A percentile compares a stretch with the other conserved stretches of the same genome.
Evolutionary conservation across 768 basidiomycete genomes (phyloP).

Genomic region (Boletellus ananas): DNA sequence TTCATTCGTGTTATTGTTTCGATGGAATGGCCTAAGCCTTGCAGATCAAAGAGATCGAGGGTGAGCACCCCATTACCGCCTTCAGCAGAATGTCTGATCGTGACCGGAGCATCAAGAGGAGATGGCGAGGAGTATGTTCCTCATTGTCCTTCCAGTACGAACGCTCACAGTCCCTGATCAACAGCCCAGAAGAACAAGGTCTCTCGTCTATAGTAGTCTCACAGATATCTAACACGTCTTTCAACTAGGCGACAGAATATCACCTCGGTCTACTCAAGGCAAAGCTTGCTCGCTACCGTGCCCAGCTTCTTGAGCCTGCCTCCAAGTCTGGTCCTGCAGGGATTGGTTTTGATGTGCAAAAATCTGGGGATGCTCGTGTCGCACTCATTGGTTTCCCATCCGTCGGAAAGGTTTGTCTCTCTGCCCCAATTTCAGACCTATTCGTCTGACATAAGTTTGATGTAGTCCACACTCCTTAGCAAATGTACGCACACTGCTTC

Average conservation of each 20-base stretch:
- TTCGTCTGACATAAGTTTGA: constrained; percentile 4
- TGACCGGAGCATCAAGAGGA: constrained; percentile 57
- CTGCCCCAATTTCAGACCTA: not conserved
- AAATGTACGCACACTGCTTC: constrained; percentile 92
- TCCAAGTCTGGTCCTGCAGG: constrained; percentile 79
- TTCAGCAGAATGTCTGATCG: constrained; percentile 7
- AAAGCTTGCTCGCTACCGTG: constrained; percentile 90
- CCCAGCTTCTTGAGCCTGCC: constrained; percentile 89
- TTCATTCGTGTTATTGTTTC: constrained; percentile 1
- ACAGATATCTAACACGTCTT: constrained; percentile 10
- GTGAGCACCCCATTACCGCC: constrained; percentile 41
- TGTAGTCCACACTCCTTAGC: constrained; percentile 82
- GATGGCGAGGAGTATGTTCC: constrained; percentile 87
- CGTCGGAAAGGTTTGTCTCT: constrained; percentile 67
- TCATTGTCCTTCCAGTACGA: not conserved
- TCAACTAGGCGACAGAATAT: constrained; percentile 80
- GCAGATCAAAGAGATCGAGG: constrained; percentile 95
- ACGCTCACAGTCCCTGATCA: not conserved
- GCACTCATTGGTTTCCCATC: constrained; percentile 95
- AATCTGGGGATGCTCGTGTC: constrained; percentile 84
- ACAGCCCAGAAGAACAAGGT: constrained; percentile 96
- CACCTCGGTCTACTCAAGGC: constrained; percentile 93
- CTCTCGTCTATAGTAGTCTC: constrained; percentile 1
- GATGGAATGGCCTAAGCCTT: constrained; percentile 4
- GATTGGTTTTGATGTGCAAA: constrained; percentile 86